Conservation (phyloP, 2,329 filamentous ascomycete species). For the Sordariomycetes sp. region DNA sequence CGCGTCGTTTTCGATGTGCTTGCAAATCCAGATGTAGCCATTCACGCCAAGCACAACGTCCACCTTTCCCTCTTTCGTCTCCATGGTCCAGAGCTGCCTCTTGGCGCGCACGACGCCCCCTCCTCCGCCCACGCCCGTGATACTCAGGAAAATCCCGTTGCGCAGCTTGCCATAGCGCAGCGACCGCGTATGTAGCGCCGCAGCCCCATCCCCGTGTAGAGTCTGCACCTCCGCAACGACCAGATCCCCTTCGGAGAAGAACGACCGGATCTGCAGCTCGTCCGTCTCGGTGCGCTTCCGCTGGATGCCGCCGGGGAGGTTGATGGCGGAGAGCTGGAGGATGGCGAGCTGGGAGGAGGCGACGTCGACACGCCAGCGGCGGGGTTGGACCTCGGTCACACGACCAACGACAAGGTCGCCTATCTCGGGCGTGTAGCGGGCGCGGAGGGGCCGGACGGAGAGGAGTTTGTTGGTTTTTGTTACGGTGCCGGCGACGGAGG, state of each 20-base stretch:
- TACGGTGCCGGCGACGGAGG: constrained; percentile 81
- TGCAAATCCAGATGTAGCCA: constrained; percentile 91
- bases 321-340: constrained; percentile 80
- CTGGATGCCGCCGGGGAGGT: constrained; percentile 85
- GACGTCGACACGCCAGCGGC: constrained; percentile 91
- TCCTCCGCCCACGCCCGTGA: constrained; percentile 73
- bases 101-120: constrained; percentile 74
- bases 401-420: constrained; percentile 90
- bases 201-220: constrained; percentile 73
- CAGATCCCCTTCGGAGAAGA: constrained; percentile 90
- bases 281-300: constrained; percentile 88
- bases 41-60: constrained; percentile 90
- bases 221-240: constrained; percentile 91
- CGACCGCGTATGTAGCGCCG: constrained; percentile 77
- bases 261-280: constrained; percentile 93
- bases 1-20: constrained; percentile 55
- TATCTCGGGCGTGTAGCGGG: constrained; percentile 90
- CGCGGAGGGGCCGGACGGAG: constrained; percentile 77
- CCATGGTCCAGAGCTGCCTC: constrained; percentile 78
- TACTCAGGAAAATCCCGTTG: constrained; percentile 80
- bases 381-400: constrained; percentile 87
- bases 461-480: constrained; percentile 95
- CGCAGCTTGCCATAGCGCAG: constrained; percentile 91
- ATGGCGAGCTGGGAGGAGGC: constrained; percentile 75
- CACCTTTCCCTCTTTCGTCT: constrained; percentile 49